phyloP scores from a whole-genome alignment of 352 stramenopile genomes.

The Plasmopara viticola region DNA sequence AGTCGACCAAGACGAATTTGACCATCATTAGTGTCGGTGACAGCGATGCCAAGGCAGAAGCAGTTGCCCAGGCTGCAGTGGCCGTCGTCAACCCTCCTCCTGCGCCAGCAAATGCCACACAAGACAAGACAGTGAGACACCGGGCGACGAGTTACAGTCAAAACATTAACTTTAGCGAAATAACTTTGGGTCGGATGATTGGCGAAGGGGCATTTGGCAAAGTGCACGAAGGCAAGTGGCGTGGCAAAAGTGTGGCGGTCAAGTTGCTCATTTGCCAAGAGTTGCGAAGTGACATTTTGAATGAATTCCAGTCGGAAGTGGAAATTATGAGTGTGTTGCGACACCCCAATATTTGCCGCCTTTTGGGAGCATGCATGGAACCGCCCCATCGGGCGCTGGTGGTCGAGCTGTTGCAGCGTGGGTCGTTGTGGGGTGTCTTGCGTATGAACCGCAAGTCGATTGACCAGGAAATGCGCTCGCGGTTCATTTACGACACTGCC shows the following conservation, averaged over 20 bases:
- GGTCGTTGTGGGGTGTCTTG: constrained; percentile 90
- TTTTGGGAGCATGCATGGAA: constrained; percentile 92
- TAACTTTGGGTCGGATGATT: constrained; percentile 53
- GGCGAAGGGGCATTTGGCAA: constrained; percentile 64
- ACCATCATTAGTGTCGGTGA: constrained; percentile 23
- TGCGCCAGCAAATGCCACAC: constrained; percentile 12
- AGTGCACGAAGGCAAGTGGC: constrained; percentile 64
- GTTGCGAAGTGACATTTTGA: constrained; percentile 49
- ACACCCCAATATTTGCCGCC: constrained; percentile 94
- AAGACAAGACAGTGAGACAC: constrained; percentile 21
- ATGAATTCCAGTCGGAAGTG: constrained; percentile 65
- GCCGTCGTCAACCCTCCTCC: constrained; percentile 12
- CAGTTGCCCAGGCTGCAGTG: constrained; percentile 4
- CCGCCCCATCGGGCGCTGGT: constrained; percentile 91
- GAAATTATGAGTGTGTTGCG: constrained; percentile 80
- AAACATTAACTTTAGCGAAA: constrained; percentile 57
- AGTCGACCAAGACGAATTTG: constrained; percentile 17
- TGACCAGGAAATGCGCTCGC: constrained; percentile 43
- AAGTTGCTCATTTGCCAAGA: constrained; percentile 68
- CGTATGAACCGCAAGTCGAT: constrained; percentile 52
- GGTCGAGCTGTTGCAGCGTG: constrained; percentile 88
- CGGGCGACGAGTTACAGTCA: constrained; percentile 31
- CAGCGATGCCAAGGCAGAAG: constrained; percentile 4
- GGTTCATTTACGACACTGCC: constrained; percentile 69
- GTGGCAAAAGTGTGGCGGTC: constrained; percentile 53